Conservation (phyloP, 192 early-diverging fungal species). For the Podila epigama region DNA sequence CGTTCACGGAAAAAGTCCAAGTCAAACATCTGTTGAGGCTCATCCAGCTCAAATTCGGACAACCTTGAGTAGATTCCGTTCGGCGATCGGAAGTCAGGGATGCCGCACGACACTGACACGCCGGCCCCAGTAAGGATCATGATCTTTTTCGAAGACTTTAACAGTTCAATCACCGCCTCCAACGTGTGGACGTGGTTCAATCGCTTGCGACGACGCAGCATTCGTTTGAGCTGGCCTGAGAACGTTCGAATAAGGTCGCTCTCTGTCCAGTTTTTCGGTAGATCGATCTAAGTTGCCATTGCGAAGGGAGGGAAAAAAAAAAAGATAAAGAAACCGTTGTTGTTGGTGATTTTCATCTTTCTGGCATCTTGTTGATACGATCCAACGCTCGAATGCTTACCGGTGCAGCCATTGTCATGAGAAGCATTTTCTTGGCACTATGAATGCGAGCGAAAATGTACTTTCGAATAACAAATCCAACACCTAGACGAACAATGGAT, state of each 20-base stretch:
- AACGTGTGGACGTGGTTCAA: slow-evolving; percentile 64
- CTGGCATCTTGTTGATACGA: not conserved
- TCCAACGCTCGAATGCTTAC: not conserved
- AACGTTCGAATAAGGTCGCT: slow-evolving; percentile 68
- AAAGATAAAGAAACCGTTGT: not conserved
- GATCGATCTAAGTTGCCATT: slow-evolving; percentile 42
- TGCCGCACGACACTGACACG: slow-evolving; percentile 93
- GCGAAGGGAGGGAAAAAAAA: slow-evolving; percentile 1
- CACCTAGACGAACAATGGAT: slow-evolving; percentile 2
- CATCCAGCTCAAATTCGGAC: slow-evolving; percentile 89
- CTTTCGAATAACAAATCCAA: slow-evolving; percentile 5
- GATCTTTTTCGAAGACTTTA: slow-evolving; percentile 70
- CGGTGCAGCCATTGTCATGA: not conserved
- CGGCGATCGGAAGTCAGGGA: slow-evolving; percentile 96
- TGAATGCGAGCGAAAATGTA: slow-evolving; percentile 2
- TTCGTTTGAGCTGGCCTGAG: slow-evolving; percentile 59
- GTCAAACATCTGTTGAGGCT: slow-evolving; percentile 97
- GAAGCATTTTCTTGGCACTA: slow-evolving; percentile 7
- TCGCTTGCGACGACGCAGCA: slow-evolving; percentile 61
- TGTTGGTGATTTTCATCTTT: not conserved
- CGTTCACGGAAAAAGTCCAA: slow-evolving; percentile 86
- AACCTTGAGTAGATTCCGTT: slow-evolving; percentile 90
- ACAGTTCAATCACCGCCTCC: slow-evolving; percentile 68
- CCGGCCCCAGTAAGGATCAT: slow-evolving; percentile 94
- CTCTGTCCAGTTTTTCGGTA: slow-evolving; percentile 52